phyloP scores from a whole-genome alignment of 2,329 filamentous ascomycete species.

The Rhexocercosporidium sp. region DNA sequence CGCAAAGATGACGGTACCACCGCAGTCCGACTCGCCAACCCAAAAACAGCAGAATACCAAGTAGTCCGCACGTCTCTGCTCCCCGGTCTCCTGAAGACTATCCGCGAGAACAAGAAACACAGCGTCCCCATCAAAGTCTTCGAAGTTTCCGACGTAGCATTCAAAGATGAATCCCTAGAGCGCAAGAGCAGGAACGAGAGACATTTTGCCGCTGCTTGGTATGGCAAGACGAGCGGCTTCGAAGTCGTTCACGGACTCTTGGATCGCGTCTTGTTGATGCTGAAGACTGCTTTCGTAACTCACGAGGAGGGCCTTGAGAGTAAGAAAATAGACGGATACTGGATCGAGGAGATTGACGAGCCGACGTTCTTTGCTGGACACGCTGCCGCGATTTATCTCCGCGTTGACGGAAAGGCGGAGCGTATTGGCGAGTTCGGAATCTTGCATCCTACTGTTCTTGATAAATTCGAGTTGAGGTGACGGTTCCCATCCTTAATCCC shows the following conservation, averaged over 20 bases:
- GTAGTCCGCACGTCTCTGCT: constrained; percentile 87
- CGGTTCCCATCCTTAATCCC: constrained; percentile 35
- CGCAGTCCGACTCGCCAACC: constrained; percentile 85
- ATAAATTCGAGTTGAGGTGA: constrained; percentile 88
- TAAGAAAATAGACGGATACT: constrained; percentile 73
- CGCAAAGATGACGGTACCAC: constrained; percentile 84
- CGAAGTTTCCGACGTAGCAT: constrained; percentile 87
- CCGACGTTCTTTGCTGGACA: constrained; percentile 91
- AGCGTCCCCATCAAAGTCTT: constrained; percentile 90
- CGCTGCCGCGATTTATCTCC: constrained; percentile 82
- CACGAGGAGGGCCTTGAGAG: constrained; percentile 69
- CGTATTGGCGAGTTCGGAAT: constrained; percentile 92
- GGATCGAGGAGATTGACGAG: constrained; percentile 92
- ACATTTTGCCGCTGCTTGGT: constrained; percentile 95
- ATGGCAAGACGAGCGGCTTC: constrained; percentile 92
- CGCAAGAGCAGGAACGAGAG: constrained; percentile 90
- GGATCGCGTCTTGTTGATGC: constrained; percentile 91
- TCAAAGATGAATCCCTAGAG: constrained; percentile 84
- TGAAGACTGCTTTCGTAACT: constrained; percentile 80
- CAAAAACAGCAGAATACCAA: constrained; percentile 92
- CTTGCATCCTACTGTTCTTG: constrained; percentile 88
- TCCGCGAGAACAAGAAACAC: constrained; percentile 91
- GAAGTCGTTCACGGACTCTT: constrained; percentile 94
- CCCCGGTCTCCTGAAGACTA: constrained; percentile 89
- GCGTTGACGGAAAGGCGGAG: constrained; percentile 73